Base-by-base conservation (phyloP, 2,329 filamentous ascomycete species). In the Pseudopyrenochaeta lycopersici region DNA sequence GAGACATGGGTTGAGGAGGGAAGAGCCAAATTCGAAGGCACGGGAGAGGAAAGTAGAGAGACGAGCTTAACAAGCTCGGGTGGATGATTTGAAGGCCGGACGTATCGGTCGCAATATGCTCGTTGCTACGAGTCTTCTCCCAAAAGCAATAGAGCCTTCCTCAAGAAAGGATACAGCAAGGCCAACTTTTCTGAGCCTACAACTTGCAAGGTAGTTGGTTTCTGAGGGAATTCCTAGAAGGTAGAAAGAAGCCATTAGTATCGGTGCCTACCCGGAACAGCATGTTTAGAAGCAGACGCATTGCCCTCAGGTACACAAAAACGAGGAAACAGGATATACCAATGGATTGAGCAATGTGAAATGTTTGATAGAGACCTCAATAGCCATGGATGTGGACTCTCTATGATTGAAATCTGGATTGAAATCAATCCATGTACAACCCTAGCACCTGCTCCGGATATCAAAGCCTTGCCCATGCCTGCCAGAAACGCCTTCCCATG, bases 1-100 rank as follows among this genome's bases (percentile, higher is more conserved):
- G 88, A 90, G 70, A 80, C 87, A 52, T 90, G 87, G 88, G 82
- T 90, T 50, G 88, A 91, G 73, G 86, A 90, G 67, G 83, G 83
- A 52, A 80, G 78, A 57, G 79, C 80, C 48, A 87, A 87, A 39
- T 63, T 73, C 29, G 75, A 80, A 31, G 47, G 10, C 21, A 45
- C 23, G 15, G 12, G 55, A 42, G 35, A 30, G 3, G 45, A 49
- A 11, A 54, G 54, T 20, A 17, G 54, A 9, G 59, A 64, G 45
- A 54, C 46, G 14, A 64, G 66, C 43, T 62, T 67, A 49, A 52
- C 58, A 14, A 68, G 64, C 42, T 67, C 62, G 11, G 52, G 54
- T 32, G 54, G 44, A 2, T 55, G 50, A 58, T 10, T 4, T 10
- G 7, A 4, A 23, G 6, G 14, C 21, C 14, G 1, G 2, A 12